Percentiles rank a stretch among this genome's conserved stretches.
These are phyloP conservation scores for Garcia nutans DNA, from an alignment of 345 rosid species.

Conservation along the genomic window DNA sequence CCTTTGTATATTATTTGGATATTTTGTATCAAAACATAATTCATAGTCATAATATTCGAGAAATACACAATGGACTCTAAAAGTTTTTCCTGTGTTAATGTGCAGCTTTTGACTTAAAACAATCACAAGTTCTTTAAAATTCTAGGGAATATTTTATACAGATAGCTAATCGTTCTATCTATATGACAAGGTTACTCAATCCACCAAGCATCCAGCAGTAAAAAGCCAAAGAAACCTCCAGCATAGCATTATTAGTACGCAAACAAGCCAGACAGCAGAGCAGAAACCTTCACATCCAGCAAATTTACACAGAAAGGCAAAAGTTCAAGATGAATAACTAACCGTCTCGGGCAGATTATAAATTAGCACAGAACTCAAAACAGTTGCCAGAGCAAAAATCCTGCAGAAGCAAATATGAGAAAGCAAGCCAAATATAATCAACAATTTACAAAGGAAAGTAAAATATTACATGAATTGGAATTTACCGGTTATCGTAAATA, in stretches of 20 bases:
- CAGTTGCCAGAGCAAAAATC: constrained; percentile 97
- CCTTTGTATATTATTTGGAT: neutral
- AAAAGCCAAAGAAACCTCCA: neutral
- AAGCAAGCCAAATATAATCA: neutral
- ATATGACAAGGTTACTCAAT: neutral
- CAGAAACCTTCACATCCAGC: neutral
- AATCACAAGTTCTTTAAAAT: neutral
- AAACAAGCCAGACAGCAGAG: neutral
- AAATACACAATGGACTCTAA: neutral
- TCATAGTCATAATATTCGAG: neutral
- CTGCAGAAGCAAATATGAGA: constrained; percentile 44
- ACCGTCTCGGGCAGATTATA: constrained; percentile 98
- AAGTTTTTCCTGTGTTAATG: no score
- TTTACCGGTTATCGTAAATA: constrained; percentile 94
- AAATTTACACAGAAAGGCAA: neutral
- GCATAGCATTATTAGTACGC: neutral
- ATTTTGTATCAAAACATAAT: neutral
- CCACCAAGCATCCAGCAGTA: neutral
- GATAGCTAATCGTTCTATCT: neutral
- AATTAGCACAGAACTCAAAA: constrained; percentile 93
- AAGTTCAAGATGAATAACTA: constrained; percentile 37
- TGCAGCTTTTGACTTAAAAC: neutral
- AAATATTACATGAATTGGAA: constrained; percentile 2
- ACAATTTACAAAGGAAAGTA: constrained; percentile 10
- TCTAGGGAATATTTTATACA: neutral